Percentiles rank a stretch among this genome's conserved stretches.
Evolutionary conservation across 1,284 basidiomycete genomes (phyloP).

Genomic region (Apiotrichum laibachii): DNA sequence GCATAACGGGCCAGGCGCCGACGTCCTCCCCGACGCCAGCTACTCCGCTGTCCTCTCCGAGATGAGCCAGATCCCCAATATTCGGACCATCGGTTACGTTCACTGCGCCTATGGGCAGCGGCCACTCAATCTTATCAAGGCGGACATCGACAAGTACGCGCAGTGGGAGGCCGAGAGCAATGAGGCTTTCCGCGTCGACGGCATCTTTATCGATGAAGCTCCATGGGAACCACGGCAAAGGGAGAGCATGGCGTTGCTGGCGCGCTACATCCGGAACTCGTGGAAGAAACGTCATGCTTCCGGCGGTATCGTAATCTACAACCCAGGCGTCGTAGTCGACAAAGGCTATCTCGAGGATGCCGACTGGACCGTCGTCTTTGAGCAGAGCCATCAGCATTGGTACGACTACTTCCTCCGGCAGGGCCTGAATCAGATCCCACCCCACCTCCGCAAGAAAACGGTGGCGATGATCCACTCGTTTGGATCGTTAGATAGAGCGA

Average conservation of each 20-base stretch:
- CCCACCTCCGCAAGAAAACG: slow-evolving; percentile 2
- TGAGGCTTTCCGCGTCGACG: slow-evolving; percentile 7
- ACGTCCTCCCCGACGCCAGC: slow-evolving; percentile 3
- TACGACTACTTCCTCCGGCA: slow-evolving; percentile 5
- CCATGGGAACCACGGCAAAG: slow-evolving; percentile 5
- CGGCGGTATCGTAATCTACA: slow-evolving; percentile 7
- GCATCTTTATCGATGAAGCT: slow-evolving; percentile 19
- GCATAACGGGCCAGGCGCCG: slow-evolving; percentile 9
- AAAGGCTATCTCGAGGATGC: slow-evolving; percentile 8
- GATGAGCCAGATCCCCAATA: slow-evolving; percentile 10
- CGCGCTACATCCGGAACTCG: slow-evolving; percentile 3
- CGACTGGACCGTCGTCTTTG: slow-evolving; percentile 11
- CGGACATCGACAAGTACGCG: slow-evolving; percentile 12
- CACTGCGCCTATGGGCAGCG: slow-evolving; percentile 11
- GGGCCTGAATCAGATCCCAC: slow-evolving; percentile 7
- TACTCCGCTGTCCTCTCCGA: slow-evolving; percentile 5
- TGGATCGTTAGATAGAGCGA: not conserved
- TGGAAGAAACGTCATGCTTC: not conserved
- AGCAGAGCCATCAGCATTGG: slow-evolving; percentile 8
- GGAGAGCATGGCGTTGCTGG: slow-evolving; percentile 1
- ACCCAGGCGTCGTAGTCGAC: slow-evolving; percentile 11
- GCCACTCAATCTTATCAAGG: slow-evolving; percentile 1
- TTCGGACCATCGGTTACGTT: slow-evolving; percentile 15
- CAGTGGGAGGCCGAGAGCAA: slow-evolving; percentile 2
- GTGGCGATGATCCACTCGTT: slow-evolving; percentile 14